Evolutionary conservation across 441 rosid genomes (phyloP).

Genomic region (Adansonia madagascariensis): DNA sequence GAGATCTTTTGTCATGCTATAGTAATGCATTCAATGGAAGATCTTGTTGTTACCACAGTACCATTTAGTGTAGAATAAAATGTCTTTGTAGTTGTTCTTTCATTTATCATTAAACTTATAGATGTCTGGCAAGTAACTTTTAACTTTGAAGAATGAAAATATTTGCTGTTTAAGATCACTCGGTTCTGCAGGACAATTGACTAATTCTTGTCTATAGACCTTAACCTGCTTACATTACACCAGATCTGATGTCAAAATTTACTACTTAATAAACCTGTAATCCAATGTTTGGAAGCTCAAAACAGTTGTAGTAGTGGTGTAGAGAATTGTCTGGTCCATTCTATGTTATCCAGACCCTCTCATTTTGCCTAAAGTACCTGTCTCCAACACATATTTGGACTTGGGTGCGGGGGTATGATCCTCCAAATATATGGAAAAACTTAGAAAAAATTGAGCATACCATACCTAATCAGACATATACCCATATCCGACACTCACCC

Average conservation of each 20-base stretch:
- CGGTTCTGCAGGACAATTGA: not conserved
- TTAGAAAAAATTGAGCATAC: not conserved
- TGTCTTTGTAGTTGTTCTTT: not conserved
- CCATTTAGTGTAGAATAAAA: not conserved
- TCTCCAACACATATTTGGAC: no score
- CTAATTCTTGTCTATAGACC: not conserved
- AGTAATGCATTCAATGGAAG: not conserved
- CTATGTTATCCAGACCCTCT: no score
- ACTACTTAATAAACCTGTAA: not conserved
- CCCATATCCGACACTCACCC: not conserved
- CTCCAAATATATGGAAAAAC: not conserved
- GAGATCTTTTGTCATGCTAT: not conserved
- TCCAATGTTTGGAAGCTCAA: not conserved
- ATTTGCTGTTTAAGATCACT: not conserved
- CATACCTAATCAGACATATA: not conserved
- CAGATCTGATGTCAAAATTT: not conserved
- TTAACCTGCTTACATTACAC: not conserved
- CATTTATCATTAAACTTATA: not conserved
- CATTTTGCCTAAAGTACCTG: no score
- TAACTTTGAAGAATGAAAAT: constrained; percentile 6
- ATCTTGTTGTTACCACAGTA: not conserved
- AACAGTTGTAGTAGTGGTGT: not conserved
- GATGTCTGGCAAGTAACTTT: not conserved
- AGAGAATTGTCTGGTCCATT: not conserved
- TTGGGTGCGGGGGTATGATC: not conserved